These are phyloP conservation scores for Myxozyma vanderwaltii DNA, from an alignment of 805 yeast genomes.

Conservation along the genomic window DNA sequence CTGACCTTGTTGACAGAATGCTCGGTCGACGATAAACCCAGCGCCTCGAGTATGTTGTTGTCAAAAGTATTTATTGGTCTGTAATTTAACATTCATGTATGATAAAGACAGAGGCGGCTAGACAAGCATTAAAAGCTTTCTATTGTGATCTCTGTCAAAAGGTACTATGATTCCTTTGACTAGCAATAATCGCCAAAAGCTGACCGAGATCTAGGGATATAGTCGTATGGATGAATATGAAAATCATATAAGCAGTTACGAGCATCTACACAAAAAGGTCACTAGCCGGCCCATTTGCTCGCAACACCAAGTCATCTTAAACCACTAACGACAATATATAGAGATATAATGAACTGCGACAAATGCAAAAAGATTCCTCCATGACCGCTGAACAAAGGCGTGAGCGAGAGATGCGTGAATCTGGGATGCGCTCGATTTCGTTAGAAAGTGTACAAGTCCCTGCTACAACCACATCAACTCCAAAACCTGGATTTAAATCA, in stretches of 20 bases:
- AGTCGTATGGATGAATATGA: slow-evolving; percentile 34
- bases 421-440: slow-evolving; percentile 30
- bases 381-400: slow-evolving; percentile 14
- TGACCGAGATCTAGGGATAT: slow-evolving; percentile 22
- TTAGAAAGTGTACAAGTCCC: not conserved
- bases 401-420: slow-evolving; percentile 26
- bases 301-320: too few relatives aligned
- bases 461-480: not conserved
- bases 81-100: not conserved
- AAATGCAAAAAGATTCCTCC: slow-evolving; percentile 28
- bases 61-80: not conserved
- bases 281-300: not conserved
- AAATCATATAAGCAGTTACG: slow-evolving; percentile 31
- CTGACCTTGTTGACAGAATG: not conserved
- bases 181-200: not conserved
- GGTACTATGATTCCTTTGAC: too few relatives aligned
- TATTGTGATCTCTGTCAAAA: slow-evolving; percentile 34
- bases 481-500: slow-evolving; percentile 17
- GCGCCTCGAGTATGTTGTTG: slow-evolving; percentile 18
- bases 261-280: slow-evolving; percentile 33
- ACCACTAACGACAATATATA: not conserved
- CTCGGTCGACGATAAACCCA: slow-evolving; percentile 12
- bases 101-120: slow-evolving; percentile 33
- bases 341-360: slow-evolving; percentile 30
- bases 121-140: slow-evolving; percentile 30